A percentile compares a stretch with the other conserved stretches of the same genome.
These are phyloP conservation scores for Hypocreales sp. DNA, from an alignment of 2,329 filamentous ascomycete genomes.

Conservation along the genomic window DNA sequence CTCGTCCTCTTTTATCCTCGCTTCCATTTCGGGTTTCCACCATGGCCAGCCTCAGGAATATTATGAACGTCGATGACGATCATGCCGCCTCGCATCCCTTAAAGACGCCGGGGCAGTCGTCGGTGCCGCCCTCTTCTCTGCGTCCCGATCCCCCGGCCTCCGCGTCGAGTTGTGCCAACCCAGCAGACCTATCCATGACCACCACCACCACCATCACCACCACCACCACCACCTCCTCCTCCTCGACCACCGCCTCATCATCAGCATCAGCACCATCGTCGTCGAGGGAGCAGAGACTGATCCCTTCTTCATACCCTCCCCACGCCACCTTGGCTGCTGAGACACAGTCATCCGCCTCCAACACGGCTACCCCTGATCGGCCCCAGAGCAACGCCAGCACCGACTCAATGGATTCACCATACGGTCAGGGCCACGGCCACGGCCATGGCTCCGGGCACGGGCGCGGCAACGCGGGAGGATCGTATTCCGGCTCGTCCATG, in stretches of 20 bases:
- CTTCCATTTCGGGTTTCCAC: constrained; percentile 25
- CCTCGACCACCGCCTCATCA: no score
- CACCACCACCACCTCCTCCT: no score
- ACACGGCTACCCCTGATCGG: constrained; percentile 10
- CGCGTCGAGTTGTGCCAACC: constrained; percentile 23
- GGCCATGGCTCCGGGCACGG: constrained; percentile 8
- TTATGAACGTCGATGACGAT: constrained; percentile 40
- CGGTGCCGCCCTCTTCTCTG: constrained; percentile 17
- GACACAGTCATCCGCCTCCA: constrained; percentile 8
- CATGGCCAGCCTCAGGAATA: constrained; percentile 41
- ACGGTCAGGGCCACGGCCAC: constrained; percentile 10
- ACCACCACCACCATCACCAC: no score
- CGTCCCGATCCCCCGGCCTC: constrained; percentile 17
- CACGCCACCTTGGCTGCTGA: constrained; percentile 11
- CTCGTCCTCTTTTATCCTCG: constrained; percentile 12
- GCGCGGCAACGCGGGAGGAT: constrained; percentile 7
- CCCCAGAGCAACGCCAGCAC: constrained; percentile 29
- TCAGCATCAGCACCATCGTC: constrained; percentile 16
- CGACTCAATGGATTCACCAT: constrained; percentile 31
- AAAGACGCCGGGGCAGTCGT: constrained; percentile 29
- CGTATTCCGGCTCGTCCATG: constrained; percentile 14
- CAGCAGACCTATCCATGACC: constrained; percentile 14
- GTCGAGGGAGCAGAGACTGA: constrained; percentile 18
- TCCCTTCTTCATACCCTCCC: constrained; percentile 12
- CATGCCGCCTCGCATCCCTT: constrained; percentile 23